Evolutionary conservation across 495 filamentous ascomycete species (phyloP).

Genomic region (Amorphotheca resinae): DNA sequence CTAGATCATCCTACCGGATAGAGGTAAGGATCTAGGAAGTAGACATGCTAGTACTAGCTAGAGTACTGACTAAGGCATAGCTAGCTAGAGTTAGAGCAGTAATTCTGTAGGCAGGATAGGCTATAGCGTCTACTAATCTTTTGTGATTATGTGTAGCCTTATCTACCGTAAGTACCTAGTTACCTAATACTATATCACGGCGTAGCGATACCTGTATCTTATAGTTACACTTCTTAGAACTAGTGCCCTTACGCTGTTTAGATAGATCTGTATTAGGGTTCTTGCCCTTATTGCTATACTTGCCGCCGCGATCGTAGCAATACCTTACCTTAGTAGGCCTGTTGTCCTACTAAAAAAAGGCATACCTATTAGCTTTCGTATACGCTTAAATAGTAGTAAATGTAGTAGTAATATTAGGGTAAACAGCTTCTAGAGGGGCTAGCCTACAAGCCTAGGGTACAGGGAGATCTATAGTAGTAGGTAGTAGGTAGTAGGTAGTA

Average conservation of each 20-base stretch:
- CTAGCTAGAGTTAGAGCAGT: neutral
- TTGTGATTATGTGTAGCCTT: neutral
- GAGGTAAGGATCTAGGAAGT: neutral
- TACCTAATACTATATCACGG: neutral
- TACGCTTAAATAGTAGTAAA: neutral
- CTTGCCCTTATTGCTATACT: neutral
- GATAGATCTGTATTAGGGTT: neutral
- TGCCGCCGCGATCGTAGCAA: neutral
- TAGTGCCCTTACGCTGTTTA: neutral
- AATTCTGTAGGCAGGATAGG: neutral
- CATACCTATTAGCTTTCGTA: no score
- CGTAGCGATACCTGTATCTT: neutral
- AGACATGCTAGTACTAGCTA: neutral
- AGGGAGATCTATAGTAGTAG: no score
- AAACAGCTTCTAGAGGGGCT: neutral
- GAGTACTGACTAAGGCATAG: neutral
- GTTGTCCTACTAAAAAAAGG: neutral
- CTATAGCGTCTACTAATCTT: neutral
- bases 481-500: no score
- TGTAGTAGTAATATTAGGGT: neutral
- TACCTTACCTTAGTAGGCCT: neutral
- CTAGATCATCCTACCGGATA: neutral
- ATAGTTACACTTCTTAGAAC: conserved; percentile 1
- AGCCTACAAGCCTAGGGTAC: no score
- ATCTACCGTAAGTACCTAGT: neutral